Base-by-base conservation (phyloP, 768 basidiomycete genomes). In the Candolleomyces eurysporus region DNA sequence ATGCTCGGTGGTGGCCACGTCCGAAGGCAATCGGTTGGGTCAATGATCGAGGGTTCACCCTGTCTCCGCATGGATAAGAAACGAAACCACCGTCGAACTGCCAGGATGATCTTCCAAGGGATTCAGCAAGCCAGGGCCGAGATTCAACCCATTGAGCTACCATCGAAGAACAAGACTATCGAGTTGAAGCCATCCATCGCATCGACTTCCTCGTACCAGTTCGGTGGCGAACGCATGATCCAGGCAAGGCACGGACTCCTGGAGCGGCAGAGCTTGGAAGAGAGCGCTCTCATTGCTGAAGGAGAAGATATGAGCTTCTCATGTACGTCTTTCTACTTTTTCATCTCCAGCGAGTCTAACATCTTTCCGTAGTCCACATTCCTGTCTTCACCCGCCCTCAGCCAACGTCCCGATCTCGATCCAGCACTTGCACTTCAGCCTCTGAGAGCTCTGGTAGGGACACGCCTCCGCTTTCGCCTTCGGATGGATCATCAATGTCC, bases 1-100 rank as follows among this genome's bases (percentile, higher is more conserved):
- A 92, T 93, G 90, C 75, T 92, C 39, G 91, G 88, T 53, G 91
- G 90, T 57, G 90, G 88, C 2, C 88, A 85, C 57, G 85, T 90
- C 56, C 85, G 87, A 32, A 85, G 90, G 36, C 75, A 79, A 13
- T 91, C 91, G 0, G 76, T 90, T 10, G 85, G 82, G 13, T 88
- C 88, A 0, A 75, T 82, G 53, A 84, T 89, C 17, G 85, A 87
- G n/a, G 79, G 79, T 3, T 92, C 91, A 2, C 91, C 91, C 0
- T 90, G 87, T 60, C 78, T 83, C 19, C 82, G 84, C 45, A 79
- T 82, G 8, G 87, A 88, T 65, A 88, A 90, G 68, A 78, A 84
- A 61, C 0, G 72, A 5, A 53, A 31, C 42, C 61, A 57, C 22
- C 54, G 61, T 31, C 48, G 31, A 13, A 61, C 54, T 31, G 61